These are phyloP conservation scores for Diaporthe australafricana DNA, from an alignment of 2,329 filamentous ascomycete genomes.

Conservation along the genomic window DNA sequence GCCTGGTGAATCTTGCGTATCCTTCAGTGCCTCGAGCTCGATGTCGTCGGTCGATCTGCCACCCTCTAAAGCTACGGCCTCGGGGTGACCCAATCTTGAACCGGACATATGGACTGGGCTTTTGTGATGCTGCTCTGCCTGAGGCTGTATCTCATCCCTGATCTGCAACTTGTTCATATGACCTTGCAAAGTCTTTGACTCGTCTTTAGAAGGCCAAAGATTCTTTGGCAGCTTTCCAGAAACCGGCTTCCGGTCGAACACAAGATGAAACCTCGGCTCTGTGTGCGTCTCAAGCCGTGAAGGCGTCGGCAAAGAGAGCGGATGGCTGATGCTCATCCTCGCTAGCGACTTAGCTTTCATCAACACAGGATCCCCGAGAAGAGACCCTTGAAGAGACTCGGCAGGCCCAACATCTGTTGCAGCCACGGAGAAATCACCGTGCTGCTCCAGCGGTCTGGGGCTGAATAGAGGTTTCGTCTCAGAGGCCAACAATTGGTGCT, in stretches of 20 bases:
- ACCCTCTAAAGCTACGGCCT: neutral
- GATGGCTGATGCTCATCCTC: neutral
- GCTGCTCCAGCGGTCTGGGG: neutral
- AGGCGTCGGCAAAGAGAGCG: neutral
- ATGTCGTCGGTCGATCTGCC: too few relatives aligned
- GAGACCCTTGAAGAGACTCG: neutral
- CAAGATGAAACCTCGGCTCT: slow-evolving; percentile 16
- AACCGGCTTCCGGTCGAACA: neutral
- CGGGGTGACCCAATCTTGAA: neutral
- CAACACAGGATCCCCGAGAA: slow-evolving; percentile 14
- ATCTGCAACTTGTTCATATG: slow-evolving; percentile 11
- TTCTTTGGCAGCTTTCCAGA: neutral
- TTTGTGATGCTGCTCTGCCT: neutral
- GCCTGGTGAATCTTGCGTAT: neutral
- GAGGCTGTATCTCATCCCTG: neutral
- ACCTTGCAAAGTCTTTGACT: neutral
- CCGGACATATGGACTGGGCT: neutral
- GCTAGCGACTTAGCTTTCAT: slow-evolving; percentile 6
- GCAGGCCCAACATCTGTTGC: slow-evolving; percentile 10
- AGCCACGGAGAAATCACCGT: neutral
- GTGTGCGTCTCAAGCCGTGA: neutral
- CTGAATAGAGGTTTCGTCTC: neutral
- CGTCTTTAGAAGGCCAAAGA: neutral
- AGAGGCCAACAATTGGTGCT: neutral
- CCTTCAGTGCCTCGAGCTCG: neutral